Evolutionary conservation across 495 filamentous ascomycete species (phyloP).

Genomic region (Penicillium silybi): DNA sequence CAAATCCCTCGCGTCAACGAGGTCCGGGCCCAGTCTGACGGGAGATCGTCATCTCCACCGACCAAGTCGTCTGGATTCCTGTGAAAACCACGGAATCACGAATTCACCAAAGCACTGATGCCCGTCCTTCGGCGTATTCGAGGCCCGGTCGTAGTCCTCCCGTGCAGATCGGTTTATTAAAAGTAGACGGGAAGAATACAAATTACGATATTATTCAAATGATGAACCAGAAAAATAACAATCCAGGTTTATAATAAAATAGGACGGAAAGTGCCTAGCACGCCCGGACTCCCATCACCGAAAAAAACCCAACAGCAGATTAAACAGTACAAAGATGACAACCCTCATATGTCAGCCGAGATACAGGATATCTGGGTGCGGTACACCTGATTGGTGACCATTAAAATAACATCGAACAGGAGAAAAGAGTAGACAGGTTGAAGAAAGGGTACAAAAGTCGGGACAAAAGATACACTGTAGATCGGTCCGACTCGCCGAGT

Average conservation of each 20-base stretch:
- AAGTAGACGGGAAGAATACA: no score
- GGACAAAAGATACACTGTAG: conserved; percentile 5
- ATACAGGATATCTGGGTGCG: conserved; percentile 12
- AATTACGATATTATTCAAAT: background rate
- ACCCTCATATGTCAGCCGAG: conserved; percentile 12
- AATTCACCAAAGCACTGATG: no score
- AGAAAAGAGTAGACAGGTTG: conserved; percentile 13
- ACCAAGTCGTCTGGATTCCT: background rate
- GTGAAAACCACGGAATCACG: background rate
- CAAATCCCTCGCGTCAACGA: conserved; percentile 8
- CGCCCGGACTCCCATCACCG: conserved; percentile 8
- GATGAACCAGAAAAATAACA: background rate
- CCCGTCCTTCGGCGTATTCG: no score
- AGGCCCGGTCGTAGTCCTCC: no score
- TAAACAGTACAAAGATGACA: conserved; percentile 4
- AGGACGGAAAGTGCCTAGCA: conserved; percentile 13
- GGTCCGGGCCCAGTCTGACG: background rate
- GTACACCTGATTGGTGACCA: conserved; percentile 3
- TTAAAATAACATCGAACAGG: conserved; percentile 13
- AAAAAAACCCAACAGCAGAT: conserved; percentile 4
- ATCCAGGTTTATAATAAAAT: conserved; percentile 1
- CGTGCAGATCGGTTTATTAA: no score
- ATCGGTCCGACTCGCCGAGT: background rate
- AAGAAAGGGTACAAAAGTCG: background rate
- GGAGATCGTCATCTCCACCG: background rate